A percentile compares a stretch with the other conserved stretches of the same genome.
These are phyloP conservation scores for Ceratobasidium sp. DNA, from an alignment of 1,284 basidiomycete genomes.

Conservation along the genomic window DNA sequence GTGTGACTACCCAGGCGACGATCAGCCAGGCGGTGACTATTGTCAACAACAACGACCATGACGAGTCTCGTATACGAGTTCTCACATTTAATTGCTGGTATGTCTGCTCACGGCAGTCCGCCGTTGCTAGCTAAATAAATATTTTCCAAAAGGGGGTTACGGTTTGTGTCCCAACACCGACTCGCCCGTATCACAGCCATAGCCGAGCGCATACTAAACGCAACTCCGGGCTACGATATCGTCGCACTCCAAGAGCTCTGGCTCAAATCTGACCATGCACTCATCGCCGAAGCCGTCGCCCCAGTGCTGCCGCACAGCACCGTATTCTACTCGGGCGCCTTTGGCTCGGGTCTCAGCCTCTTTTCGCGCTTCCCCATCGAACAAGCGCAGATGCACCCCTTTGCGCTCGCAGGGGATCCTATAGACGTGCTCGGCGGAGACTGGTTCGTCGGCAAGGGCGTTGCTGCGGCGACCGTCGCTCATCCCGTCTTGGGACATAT, in stretches of 20 bases:
- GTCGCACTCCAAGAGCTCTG: constrained; percentile 95
- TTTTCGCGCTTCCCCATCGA: constrained; percentile 90
- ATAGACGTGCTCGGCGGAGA: constrained; percentile 92
- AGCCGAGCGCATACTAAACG: constrained; percentile 66
- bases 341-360: constrained; percentile 94
- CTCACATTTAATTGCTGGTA: constrained; percentile 88
- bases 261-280: constrained; percentile 90
- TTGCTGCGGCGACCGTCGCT: constrained; percentile 81
- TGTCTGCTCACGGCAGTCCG: neutral
- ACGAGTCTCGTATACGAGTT: constrained; percentile 64
- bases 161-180: constrained; percentile 85
- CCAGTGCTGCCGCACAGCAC: constrained; percentile 80
- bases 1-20: constrained; percentile 22
- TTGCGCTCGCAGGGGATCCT: constrained; percentile 92
- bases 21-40: constrained; percentile 16
- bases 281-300: constrained; percentile 73
- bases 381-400: constrained; percentile 82
- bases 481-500: constrained; percentile 86
- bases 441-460: constrained; percentile 98
- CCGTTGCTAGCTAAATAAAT: constrained; percentile 25
- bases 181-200: constrained; percentile 81
- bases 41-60: neutral
- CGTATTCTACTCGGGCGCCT: constrained; percentile 97
- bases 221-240: constrained; percentile 81
- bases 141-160: constrained; percentile 78